Evolutionary conservation across 805 yeast species (phyloP).

Genomic region (Starmerella sp.): DNA sequence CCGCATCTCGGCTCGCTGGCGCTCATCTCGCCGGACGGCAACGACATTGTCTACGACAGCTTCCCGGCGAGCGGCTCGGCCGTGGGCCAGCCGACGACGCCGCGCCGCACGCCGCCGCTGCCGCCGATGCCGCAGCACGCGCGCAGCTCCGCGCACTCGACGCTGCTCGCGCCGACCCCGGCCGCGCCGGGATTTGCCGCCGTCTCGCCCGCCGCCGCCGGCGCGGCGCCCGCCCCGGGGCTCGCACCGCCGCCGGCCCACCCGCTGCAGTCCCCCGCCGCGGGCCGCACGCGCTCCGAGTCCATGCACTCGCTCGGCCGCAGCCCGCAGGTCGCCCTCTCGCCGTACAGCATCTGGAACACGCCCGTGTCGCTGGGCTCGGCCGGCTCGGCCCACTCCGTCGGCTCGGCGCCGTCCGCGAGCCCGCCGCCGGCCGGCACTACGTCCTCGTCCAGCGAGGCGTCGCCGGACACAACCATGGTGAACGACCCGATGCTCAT

Average conservation of each 20-base stretch:
- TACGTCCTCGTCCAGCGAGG: neutral
- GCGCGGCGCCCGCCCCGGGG: neutral
- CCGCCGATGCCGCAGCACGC: conserved; percentile 15
- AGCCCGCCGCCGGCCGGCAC: neutral
- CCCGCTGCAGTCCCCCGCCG: neutral
- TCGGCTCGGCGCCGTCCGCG: neutral
- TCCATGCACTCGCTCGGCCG: conserved; percentile 14
- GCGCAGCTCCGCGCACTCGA: neutral
- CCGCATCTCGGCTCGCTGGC: conserved; percentile 29
- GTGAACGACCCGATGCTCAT: conserved; percentile 25
- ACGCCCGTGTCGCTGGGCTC: neutral
- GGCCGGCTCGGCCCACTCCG: neutral
- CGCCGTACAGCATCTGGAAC: conserved; percentile 20
- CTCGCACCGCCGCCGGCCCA: neutral
- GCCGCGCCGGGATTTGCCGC: conserved; percentile 1
- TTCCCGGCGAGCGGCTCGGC: conserved; percentile 25
- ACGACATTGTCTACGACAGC: conserved; percentile 14
- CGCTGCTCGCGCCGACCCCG: conserved; percentile 2
- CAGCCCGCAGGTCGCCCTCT: conserved; percentile 8
- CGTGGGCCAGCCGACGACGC: conserved; percentile 17
- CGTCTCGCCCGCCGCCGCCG: neutral
- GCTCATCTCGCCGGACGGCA: conserved; percentile 26
- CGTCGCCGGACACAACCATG: neutral
- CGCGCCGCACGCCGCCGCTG: conserved; percentile 16
- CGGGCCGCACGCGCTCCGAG: conserved; percentile 13